Evolutionary conservation across 106 monocot genomes (phyloP), one percentile per base, ranked within the genome.

Genomic region (Posidonia australis): DNA sequence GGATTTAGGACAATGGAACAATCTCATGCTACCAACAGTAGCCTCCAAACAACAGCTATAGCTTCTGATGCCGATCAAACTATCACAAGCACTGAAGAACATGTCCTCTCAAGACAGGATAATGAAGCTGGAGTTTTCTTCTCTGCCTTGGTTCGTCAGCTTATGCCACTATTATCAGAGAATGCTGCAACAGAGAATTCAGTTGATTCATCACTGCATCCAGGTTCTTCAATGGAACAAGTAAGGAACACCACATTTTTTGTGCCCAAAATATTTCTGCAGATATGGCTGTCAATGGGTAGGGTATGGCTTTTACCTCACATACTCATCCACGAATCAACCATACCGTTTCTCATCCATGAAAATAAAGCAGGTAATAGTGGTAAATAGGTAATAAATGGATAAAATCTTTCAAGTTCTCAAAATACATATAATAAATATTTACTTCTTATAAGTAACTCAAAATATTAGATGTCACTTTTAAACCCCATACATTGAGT

Each of bases 71-170:
- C 22, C 23, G 21, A 54, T 54, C 53, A 54, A 54, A 54, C 5
- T 54, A 24, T 21, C 22, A 29, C 27, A 58, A 29, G 16, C 27
- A 29, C 30, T 17, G 58, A 58, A 58, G 58, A 58, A 29, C 5
- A 58, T 3, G 28, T 26, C 13, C 16, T 14, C 1, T 58, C 28
- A 3, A 29, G 28, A 4, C 28, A 58, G 10, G 58, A 31, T 17
- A 58, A 58, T 58, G 28, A 11, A 16, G 58, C 25, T 29, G 58
- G 58, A 13, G 13, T 58, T 58, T 58, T 58, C 58, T 58, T 58
- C 58, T 58, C 58, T 58, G 28, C 28, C 12, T 58, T 58, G 58
- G 28, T 58, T 58, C 58, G 30, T 58, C 58, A 58, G 28, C 58
- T 58, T 58, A 16, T 58, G 58, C 58, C 58, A 58, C 4, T 29